Percentiles rank a stretch among this genome's conserved stretches.
Conservation (phyloP, 2,329 filamentous ascomycete species). For the Achaetomium macrosporum region DNA sequence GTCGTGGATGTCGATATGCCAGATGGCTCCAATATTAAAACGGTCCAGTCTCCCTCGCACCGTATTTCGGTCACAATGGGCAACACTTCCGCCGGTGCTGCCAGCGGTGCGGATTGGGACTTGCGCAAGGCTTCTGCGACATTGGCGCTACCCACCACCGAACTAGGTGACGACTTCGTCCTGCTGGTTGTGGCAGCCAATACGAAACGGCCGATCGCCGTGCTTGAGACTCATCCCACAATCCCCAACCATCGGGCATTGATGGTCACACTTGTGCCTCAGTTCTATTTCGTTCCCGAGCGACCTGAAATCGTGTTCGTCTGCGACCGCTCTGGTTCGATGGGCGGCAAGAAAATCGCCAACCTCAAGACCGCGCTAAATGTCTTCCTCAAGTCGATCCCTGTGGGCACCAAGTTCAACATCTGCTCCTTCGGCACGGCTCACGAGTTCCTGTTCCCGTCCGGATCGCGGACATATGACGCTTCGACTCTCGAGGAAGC, state of each 20-base stretch:
- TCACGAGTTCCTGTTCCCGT: constrained; percentile 41
- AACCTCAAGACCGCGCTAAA: constrained; percentile 51
- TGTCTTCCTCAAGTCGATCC: constrained; percentile 61
- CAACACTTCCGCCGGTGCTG: constrained; percentile 41
- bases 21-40: constrained; percentile 50
- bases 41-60: constrained; percentile 61
- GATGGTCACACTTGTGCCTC: constrained; percentile 66
- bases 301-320: constrained; percentile 63
- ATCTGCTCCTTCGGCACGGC: constrained; percentile 59
- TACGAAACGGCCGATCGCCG: constrained; percentile 53
- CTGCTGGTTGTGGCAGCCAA: constrained; percentile 58
- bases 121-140: constrained; percentile 58
- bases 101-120: constrained; percentile 40
- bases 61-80: constrained; percentile 61
- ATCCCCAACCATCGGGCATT: constrained; percentile 58
- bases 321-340: constrained; percentile 65
- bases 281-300: constrained; percentile 54
- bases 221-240: constrained; percentile 60
- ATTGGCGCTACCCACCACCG: constrained; percentile 45
- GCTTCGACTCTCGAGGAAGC: constrained; percentile 40
- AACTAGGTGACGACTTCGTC: constrained; percentile 61
- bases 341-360: constrained; percentile 41
- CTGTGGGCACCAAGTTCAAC: constrained; percentile 60
- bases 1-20: constrained; percentile 56
- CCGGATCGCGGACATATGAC: constrained; percentile 41